phyloP scores from a whole-genome alignment of 1,139 yeast genomes.

The Lodderomyces jiufengensis region DNA sequence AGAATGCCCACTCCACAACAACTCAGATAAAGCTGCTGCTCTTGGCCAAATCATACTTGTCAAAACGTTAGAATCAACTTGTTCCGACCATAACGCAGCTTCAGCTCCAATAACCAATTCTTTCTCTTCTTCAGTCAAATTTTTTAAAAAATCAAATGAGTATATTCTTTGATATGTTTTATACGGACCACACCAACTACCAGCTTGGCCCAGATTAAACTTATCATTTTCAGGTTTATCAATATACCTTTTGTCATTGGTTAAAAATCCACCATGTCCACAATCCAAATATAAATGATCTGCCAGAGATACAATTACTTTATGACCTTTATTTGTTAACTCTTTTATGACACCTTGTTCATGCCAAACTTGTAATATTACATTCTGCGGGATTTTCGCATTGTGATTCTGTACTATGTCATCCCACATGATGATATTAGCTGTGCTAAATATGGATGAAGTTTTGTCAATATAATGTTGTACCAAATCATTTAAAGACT shows the following conservation, averaged over 20 bases:
- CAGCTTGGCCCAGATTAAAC: constrained; percentile 34
- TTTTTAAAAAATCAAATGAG: constrained; percentile 33
- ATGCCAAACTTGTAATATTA: constrained; percentile 43
- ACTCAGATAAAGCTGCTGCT: constrained; percentile 46
- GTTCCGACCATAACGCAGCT: constrained; percentile 46
- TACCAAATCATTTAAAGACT: constrained; percentile 29
- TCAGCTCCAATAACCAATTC: constrained; percentile 43
- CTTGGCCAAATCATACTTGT: constrained; percentile 48
- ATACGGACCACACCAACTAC: constrained; percentile 51
- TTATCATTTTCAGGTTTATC: constrained; percentile 22
- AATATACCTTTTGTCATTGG: constrained; percentile 37
- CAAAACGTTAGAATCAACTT: constrained; percentile 35
- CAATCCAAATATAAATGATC: constrained; percentile 44
- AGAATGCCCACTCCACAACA: constrained; percentile 45
- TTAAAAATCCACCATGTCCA: constrained; percentile 43
- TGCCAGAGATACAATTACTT: constrained; percentile 39
- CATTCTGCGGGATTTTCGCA: constrained; percentile 26
- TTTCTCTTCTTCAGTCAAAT: constrained; percentile 31
- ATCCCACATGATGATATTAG: constrained; percentile 44
- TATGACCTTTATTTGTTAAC: constrained; percentile 37
- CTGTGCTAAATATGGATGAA: constrained; percentile 30
- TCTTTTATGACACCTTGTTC: constrained; percentile 25
- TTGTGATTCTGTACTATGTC: constrained; percentile 32
- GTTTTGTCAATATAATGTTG: constrained; percentile 40
- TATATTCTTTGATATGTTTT: constrained; percentile 49